Base-by-base conservation (phyloP, 2,329 filamentous ascomycete genomes). In the Fusarium chlamydosporum region DNA sequence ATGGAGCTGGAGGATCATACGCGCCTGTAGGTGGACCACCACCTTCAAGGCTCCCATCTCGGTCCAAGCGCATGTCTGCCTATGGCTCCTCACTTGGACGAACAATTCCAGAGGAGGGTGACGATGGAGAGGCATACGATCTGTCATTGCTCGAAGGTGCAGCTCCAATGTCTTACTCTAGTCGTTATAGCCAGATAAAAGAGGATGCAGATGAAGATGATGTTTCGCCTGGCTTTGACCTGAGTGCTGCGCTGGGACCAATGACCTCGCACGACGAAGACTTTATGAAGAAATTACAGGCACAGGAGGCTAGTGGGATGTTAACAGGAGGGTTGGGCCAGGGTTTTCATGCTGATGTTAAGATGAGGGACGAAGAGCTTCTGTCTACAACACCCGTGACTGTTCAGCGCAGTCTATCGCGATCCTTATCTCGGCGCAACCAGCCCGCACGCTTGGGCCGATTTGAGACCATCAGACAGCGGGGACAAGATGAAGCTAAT, bases 401-500 rank as follows among this genome's bases (percentile, higher is more conserved):
- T 4, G 64, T 77, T 1, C 78, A 79, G 57, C 76, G 79, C 13
- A 78, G 72, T 35, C 65, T 83, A 35, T 78, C 80, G 3, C 77
- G 80, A 27, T 80, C 82, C 2, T 81, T 86, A 29, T 81, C 84
- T 2, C 75, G 78, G 31, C 75, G 76, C 18, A 72, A 73, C 20
- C 67, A 73, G 6, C 56, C 63, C 26, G 72, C 56, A 27, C 53
- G 48, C 8, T 34, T 78, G 11, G 72, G 67, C 6, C 78, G 81
- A 38, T 70, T 72, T 11, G 76, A 82, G 50, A 84, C 82, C 0
- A 77, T 89, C 55, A 82, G 79, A 56, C 79, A 82, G 20, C 78
- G 86, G 18, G 87, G 83, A 0, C 88, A 90, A 74, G 82, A 79
- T 12, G 86, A 89, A 72, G 88, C 88, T 1, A 88, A 89, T 71